phyloP scores from a whole-genome alignment of 1,284 basidiomycete genomes.

The Moesziomyces aphidis region DNA sequence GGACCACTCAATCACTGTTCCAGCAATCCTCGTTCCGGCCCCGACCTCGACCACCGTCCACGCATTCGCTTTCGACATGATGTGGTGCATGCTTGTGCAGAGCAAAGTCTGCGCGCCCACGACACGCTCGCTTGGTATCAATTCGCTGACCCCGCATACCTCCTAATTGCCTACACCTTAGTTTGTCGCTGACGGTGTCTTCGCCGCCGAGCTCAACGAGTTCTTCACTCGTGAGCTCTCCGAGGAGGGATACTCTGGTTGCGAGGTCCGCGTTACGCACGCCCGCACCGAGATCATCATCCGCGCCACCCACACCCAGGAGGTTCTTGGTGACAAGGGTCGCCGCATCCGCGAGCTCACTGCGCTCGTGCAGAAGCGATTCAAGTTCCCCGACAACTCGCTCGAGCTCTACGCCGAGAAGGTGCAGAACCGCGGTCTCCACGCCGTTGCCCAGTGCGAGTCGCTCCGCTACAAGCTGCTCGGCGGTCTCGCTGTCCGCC shows the following conservation, averaged over 20 bases:
- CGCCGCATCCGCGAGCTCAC: constrained; percentile 99
- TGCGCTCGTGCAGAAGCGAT: constrained; percentile 97
- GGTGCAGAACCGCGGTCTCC: constrained; percentile 98
- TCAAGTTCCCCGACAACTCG: constrained; percentile 98
- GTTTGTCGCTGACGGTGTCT: constrained; percentile 98
- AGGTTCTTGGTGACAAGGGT: constrained; percentile 99
- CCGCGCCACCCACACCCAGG: constrained; percentile 99
- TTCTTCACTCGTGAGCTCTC: constrained; percentile 98
- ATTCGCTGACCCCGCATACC: constrained; percentile 11
- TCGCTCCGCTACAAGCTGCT: constrained; percentile 98
- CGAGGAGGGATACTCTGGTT: constrained; percentile 99
- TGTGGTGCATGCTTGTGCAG: background rate
- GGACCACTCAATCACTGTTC: no score
- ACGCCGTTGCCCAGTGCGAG: constrained; percentile 99
- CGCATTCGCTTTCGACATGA: background rate
- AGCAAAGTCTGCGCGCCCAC: background rate
- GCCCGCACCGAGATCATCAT: constrained; percentile 99
- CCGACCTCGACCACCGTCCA: no score
- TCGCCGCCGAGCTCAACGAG: constrained; percentile 97
- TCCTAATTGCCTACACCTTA: constrained; percentile 62
- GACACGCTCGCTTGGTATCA: background rate
- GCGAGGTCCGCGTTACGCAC: constrained; percentile 99
- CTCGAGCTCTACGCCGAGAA: constrained; percentile 99
- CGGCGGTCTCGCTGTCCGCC: constrained; percentile 97
- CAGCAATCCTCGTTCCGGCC: no score